Base-by-base conservation (phyloP, 495 filamentous ascomycete species). In the Elasticomyces elasticus region DNA sequence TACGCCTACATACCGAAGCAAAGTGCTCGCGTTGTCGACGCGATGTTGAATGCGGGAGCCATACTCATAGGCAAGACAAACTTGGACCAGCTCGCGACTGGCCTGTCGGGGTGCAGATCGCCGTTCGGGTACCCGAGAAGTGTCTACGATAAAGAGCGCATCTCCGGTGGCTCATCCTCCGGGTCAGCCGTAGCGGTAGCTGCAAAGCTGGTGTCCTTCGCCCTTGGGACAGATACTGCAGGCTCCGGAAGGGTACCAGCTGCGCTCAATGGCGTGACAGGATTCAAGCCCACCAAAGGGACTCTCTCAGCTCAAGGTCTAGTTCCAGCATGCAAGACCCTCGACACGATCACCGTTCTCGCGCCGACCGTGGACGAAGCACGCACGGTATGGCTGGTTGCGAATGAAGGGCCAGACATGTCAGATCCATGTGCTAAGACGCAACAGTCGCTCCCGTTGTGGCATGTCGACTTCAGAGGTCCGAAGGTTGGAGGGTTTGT, bases 71-170 rank as follows among this genome's bases (percentile, higher is more conserved):
- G 82, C 22, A 86, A 86, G 61, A 74, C 75, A 7, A 85, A 86
- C 58, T 72, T 86, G 24, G 82, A 86, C 64, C 81, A 85, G 64
- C 70, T 85, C 7, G 82, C 80, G 15, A 86, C 82, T 0, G 82
- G 82, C 11, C 66, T 81, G 2, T 74, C 70, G 22, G 68, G 66
- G 13, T 68, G 78, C 45, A 79, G 82, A 6, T 82, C 79, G 10
- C 81, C 81, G 0, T 83, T 80, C 54, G 82, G 82, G 1, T 71
- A 69, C 27, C 72, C 75, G 1, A 67, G 70, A 31, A 77, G 70
- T 20, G 68, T 79, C 23, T 76, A 71, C 55, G 73, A 77, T 62
- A 66, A 68, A 31, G 66, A 72, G n/a, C 76, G 79, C 58, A 78
- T 83, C 27, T 77, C 77, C 7, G 81, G 81, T 40, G 81, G 81